These are phyloP conservation scores for Ophiostoma himal-ulmi DNA, from an alignment of 2,329 filamentous ascomycete species.

Conservation along the genomic window DNA sequence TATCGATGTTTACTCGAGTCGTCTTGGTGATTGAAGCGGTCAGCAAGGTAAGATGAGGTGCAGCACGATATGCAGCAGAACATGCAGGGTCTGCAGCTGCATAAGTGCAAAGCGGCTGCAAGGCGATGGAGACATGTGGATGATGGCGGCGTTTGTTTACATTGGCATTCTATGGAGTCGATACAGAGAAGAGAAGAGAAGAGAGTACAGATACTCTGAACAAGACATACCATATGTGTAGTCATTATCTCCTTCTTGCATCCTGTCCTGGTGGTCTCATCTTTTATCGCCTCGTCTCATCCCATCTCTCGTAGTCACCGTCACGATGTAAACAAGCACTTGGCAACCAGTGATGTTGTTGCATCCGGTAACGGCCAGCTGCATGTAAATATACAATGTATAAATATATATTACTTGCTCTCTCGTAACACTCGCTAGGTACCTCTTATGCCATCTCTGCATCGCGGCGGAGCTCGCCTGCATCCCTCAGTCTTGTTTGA, in stretches of 20 bases:
- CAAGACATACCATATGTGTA: background rate
- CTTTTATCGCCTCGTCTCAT: background rate
- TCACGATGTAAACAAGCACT: constrained; percentile 9
- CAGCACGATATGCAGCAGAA: constrained; percentile 13
- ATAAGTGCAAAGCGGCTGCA: background rate
- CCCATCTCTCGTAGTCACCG: background rate
- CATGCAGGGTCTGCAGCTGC: constrained; percentile 11
- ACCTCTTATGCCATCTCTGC: background rate
- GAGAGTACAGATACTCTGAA: background rate
- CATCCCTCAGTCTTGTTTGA: background rate
- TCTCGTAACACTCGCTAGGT: background rate
- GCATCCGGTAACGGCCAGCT: background rate
- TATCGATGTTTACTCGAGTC: constrained; percentile 17
- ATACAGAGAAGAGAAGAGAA: background rate
- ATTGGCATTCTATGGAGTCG: background rate
- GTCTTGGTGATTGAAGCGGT: constrained; percentile 21
- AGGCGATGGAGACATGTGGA: background rate
- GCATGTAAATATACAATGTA: background rate
- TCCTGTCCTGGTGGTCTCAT: background rate
- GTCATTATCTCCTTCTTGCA: background rate
- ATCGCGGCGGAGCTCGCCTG: background rate
- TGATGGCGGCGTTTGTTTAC: background rate
- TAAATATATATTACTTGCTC: no score
- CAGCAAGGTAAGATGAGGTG: constrained; percentile 15
- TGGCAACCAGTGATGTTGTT: background rate